Conservation (phyloP, 768 basidiomycete genomes). For the Candolleomyces aberdarensis region DNA sequence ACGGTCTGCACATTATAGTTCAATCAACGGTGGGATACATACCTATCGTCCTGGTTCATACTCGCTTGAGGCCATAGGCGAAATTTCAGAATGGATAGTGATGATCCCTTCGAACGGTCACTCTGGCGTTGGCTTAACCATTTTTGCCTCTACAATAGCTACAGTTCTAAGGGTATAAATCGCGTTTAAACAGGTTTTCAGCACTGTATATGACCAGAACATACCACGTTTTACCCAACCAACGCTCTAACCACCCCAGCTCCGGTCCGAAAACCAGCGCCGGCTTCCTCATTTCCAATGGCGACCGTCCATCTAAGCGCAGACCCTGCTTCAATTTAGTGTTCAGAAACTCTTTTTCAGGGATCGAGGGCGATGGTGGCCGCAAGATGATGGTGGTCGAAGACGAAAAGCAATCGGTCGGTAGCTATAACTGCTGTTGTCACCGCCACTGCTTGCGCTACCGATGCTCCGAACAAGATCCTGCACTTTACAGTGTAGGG, state of each 20-base stretch:
- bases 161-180: slow-evolving; percentile 57
- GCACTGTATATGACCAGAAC: slow-evolving; percentile 10
- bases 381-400: slow-evolving; percentile 42
- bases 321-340: slow-evolving; percentile 74
- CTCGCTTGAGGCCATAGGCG: slow-evolving; percentile 93
- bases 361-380: slow-evolving; percentile 83
- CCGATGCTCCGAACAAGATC: too few relatives aligned
- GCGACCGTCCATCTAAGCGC: slow-evolving; percentile 74
- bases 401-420: slow-evolving; percentile 6
- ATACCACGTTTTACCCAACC: slow-evolving; percentile 83
- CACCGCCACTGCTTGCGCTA: too few relatives aligned
- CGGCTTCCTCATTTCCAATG: slow-evolving; percentile 65
- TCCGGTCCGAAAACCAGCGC: slow-evolving; percentile 75
- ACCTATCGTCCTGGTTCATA: slow-evolving; percentile 93
- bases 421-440: neutral
- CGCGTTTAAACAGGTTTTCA: neutral
- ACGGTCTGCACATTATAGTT: slow-evolving; percentile 47
- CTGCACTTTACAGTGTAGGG: too few relatives aligned
- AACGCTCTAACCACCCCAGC: slow-evolving; percentile 86
- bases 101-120: slow-evolving; percentile 90
- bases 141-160: slow-evolving; percentile 82
- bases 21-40: slow-evolving; percentile 29
- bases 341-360: slow-evolving; percentile 84
- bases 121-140: slow-evolving; percentile 88
- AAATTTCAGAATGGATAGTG: slow-evolving; percentile 89